Base-by-base conservation (phyloP, 1,139 yeast species). In the Nakaseomyces glabratus region DNA sequence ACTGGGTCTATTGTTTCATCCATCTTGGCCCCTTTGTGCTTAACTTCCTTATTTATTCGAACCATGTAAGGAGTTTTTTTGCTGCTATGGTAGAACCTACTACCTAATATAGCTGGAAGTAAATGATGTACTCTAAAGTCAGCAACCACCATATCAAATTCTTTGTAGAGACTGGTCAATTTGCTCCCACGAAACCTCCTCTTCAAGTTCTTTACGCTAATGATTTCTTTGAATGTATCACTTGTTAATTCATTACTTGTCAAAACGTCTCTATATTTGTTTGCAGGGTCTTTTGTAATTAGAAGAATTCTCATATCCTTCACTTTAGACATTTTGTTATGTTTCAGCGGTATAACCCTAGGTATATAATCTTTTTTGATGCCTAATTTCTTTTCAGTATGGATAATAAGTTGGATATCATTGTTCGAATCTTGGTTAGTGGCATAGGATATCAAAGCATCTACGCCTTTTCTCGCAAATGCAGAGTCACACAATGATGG, bases 231-330 rank as follows among this genome's bases (percentile, higher is more conserved):
- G 52, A 79, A 77, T 14, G 61, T 44, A 39, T 77, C 80, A 41
- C 74, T 75, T 0, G 82, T 73, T 0, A 71, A 67, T 1, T 73
- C 60, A 24, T 66, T 73, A 39, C 69, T 67, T 3, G 43, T 38
- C 20, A 57, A 36, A 1, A 51, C 62, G 7, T 61, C 62, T 31
- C 77, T 65, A 47, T 73, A 79, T 1, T 67, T 62, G 1, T 68
- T 63, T 2, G 78, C 68, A 1, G 86, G 85, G 49, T 79, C 86
- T 45, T 77, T 79, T 5, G 86, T 76, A 10, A 81, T 66, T 21
- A 81, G 60, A 6, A 80, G 54, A 4, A 80, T 68, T 20, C 74
- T 62, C 38, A 69, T 62, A 20, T 66, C 68, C 16, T 64, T 68
- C 3, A 68, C 53, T 39, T 63, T 66, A 43, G 65, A 71, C 38